A percentile compares a stretch with the other conserved stretches of the same genome.
Evolutionary conservation across 2,329 filamentous ascomycete species (phyloP).

Genomic region (Aureobasidium sp.): DNA sequence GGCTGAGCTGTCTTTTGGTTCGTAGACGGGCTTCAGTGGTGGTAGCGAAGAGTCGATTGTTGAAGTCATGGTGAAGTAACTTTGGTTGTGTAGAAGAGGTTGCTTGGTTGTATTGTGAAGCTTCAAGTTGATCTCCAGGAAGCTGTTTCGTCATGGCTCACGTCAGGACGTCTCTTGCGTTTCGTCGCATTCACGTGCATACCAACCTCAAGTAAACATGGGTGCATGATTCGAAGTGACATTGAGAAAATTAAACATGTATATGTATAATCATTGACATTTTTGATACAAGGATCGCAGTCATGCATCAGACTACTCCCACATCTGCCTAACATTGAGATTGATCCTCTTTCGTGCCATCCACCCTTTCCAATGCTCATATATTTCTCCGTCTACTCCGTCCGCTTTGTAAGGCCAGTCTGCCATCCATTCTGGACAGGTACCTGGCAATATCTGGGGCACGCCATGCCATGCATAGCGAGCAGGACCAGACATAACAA

Average conservation of each 20-base stretch:
- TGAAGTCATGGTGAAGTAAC: conserved; percentile 9
- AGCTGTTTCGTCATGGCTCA: conserved; percentile 4
- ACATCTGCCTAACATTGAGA: conserved; percentile 87
- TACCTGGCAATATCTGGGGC: conserved; percentile 70
- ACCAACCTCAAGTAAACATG: too few relatives aligned
- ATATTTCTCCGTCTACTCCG: conserved; percentile 30
- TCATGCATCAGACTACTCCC: conserved; percentile 28
- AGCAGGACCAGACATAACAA: conserved; percentile 77
- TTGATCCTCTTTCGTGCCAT: conserved; percentile 84
- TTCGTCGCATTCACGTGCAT: too few relatives aligned
- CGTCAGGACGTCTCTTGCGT: too few relatives aligned
- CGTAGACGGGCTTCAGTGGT: conserved; percentile 19
- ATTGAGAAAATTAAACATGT: too few relatives aligned
- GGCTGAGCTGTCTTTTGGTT: conserved; percentile 13
- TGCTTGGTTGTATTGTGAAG: background rate
- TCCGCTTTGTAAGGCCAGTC: conserved; percentile 56
- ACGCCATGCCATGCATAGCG: conserved; percentile 94
- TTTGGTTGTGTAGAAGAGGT: background rate
- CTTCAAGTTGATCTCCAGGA: background rate
- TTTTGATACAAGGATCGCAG: background rate
- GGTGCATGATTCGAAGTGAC: too few relatives aligned
- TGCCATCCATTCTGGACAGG: conserved; percentile 65
- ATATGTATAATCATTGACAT: too few relatives aligned
- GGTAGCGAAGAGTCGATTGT: conserved; percentile 18
- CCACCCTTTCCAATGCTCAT: conserved; percentile 71